A percentile compares a stretch with the other conserved stretches of the same genome.
Conservation (phyloP, 257 asterid genomes). For the Salvia miltiorrhiza region DNA sequence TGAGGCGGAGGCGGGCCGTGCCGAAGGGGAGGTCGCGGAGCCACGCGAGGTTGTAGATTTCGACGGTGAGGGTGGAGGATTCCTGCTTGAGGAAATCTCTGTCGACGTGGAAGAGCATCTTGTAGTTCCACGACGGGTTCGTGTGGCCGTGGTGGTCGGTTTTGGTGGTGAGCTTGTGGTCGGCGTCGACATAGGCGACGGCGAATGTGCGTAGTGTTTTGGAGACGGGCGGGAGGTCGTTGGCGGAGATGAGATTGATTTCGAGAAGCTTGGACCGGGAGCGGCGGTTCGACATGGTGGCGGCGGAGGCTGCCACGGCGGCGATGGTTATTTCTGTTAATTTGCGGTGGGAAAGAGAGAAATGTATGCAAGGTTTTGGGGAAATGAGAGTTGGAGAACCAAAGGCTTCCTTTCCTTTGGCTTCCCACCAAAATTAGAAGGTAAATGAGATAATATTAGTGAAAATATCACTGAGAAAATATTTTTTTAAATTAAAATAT, state of each 20-base stretch:
- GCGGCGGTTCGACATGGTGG: constrained; percentile 26
- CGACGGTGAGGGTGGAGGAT: constrained; percentile 43
- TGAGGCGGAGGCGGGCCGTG: constrained; percentile 49
- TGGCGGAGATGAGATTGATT: constrained; percentile 63
- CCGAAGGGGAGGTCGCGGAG: constrained; percentile 85
- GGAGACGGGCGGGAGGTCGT: constrained; percentile 78
- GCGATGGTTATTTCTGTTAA: neutral
- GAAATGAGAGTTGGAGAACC: neutral
- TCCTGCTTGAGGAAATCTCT: constrained; percentile 44
- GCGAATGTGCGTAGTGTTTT: constrained; percentile 75
- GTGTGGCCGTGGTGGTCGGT: constrained; percentile 75
- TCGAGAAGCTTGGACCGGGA: constrained; percentile 47
- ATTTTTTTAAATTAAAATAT: no score
- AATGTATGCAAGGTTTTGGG: constrained; percentile 14
- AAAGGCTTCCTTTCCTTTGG: neutral
- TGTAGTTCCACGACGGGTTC: constrained; percentile 79
- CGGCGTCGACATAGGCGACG: constrained; percentile 63
- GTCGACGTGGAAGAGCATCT: constrained; percentile 54
- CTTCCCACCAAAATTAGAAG: neutral
- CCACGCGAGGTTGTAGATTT: constrained; percentile 82
- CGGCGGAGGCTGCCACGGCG: neutral
- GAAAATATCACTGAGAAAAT: no score
- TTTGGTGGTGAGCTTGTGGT: constrained; percentile 62
- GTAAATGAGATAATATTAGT: neutral
- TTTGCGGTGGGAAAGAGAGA: constrained; percentile 2